Evolutionary conservation across 2,329 filamentous ascomycete genomes (phyloP).

Genomic region (Rhexocercosporidium sp.): DNA sequence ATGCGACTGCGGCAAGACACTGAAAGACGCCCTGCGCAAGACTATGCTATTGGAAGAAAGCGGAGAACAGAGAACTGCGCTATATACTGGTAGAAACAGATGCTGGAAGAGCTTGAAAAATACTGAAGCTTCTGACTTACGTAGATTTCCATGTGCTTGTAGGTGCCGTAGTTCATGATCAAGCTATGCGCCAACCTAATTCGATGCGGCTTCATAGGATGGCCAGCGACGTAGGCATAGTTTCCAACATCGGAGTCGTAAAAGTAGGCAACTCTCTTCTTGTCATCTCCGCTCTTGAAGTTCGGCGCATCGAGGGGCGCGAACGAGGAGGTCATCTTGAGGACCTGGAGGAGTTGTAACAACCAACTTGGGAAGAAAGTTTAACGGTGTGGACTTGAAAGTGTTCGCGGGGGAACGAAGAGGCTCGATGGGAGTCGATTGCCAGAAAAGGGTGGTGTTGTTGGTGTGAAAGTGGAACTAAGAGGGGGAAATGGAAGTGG

Average conservation of each 20-base stretch:
- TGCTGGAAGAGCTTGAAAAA: neutral
- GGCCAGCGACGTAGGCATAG: constrained; percentile 94
- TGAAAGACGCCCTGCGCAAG: no score
- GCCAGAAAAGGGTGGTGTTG: constrained; percentile 8
- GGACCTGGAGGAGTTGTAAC: constrained; percentile 2
- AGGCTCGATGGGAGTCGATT: neutral
- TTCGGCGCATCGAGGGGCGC: constrained; percentile 59
- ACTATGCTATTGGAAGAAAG: neutral
- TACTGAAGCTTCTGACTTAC: constrained; percentile 55
- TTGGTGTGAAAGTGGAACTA: constrained; percentile 8
- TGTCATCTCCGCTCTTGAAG: constrained; percentile 55
- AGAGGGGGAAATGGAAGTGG: neutral
- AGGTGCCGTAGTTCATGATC: constrained; percentile 73
- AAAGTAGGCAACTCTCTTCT: constrained; percentile 95
- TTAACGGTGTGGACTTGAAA: neutral
- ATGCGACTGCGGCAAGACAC: neutral
- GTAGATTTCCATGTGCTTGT: constrained; percentile 96
- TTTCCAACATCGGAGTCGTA: constrained; percentile 99
- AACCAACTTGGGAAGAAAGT: neutral
- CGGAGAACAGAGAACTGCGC: neutral
- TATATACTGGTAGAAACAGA: neutral
- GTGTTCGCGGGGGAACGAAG: neutral
- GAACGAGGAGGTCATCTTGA: constrained; percentile 44
- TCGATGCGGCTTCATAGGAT: constrained; percentile 99
- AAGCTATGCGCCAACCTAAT: constrained; percentile 94